Conservation (phyloP, 2,329 filamentous ascomycete species). For the Pseudodiploospora longispora region DNA sequence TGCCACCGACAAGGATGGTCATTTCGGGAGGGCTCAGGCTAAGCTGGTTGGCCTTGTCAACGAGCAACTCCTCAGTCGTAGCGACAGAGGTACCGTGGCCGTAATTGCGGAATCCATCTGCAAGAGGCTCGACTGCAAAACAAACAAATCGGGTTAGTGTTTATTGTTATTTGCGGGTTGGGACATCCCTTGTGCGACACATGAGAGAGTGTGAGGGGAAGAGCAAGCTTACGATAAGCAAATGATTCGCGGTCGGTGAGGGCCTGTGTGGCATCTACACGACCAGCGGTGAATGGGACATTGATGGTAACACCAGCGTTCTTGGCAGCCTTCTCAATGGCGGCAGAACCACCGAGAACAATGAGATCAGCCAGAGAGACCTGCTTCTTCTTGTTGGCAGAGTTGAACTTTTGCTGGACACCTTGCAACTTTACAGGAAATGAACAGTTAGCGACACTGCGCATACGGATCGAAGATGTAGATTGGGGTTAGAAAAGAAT, state of each 20-base stretch:
- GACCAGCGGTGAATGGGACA: conserved; percentile 67
- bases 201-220: no score
- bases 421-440: conserved; percentile 11
- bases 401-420: conserved; percentile 59
- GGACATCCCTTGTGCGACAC: no score
- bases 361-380: conserved; percentile 74
- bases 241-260: conserved; percentile 62
- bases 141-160: no score
- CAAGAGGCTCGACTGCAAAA: conserved; percentile 47
- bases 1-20: conserved; percentile 62
- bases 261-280: conserved; percentile 62
- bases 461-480: no score
- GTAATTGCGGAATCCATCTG: conserved; percentile 78
- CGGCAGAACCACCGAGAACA: conserved; percentile 63
- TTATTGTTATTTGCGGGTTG: no score
- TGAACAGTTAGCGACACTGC: neutral
- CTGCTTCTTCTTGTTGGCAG: conserved; percentile 51
- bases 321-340: conserved; percentile 61
- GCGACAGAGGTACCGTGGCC: conserved; percentile 54
- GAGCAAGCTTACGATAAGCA: conserved; percentile 30
- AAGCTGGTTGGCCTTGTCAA: conserved; percentile 65
- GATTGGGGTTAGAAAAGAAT: neutral
- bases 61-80: conserved; percentile 58
- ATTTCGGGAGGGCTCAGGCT: conserved; percentile 64
- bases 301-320: conserved; percentile 38